These are phyloP conservation scores for Pseudocercospora crystallina DNA, from an alignment of 2,329 filamentous ascomycete species.

Conservation along the genomic window DNA sequence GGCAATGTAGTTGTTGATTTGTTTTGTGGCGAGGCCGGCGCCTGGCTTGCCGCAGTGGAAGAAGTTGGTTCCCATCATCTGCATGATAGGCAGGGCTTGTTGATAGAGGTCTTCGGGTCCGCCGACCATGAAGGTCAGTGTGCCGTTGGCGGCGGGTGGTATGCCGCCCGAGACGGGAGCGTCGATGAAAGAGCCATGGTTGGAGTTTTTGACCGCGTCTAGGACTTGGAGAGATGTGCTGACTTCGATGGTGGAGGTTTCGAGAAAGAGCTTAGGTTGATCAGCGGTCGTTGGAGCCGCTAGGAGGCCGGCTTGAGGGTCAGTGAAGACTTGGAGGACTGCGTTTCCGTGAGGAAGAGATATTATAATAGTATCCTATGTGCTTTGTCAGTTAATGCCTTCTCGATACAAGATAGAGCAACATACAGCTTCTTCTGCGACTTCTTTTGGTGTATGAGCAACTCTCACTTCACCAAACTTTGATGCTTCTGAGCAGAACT, in stretches of 20 bases:
- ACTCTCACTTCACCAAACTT: constrained; percentile 4
- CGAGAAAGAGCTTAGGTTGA: constrained; percentile 20
- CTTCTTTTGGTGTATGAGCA: constrained; percentile 8
- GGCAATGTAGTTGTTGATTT: constrained; percentile 59
- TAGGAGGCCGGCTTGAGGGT: constrained; percentile 35
- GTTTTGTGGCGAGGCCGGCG: constrained; percentile 33
- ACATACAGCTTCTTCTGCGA: constrained; percentile 9
- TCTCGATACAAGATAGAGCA: background rate
- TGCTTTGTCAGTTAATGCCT: background rate
- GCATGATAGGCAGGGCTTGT: constrained; percentile 13
- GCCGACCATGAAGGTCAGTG: constrained; percentile 42
- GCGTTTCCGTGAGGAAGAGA: constrained; percentile 8
- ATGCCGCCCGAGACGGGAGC: constrained; percentile 41
- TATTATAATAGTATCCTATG: constrained; percentile 8
- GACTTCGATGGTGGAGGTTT: constrained; percentile 26
- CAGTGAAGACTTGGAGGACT: constrained; percentile 38
- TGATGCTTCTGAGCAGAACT: constrained; percentile 3
- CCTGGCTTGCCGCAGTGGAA: constrained; percentile 34
- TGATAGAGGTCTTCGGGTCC: constrained; percentile 16
- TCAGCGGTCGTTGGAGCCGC: constrained; percentile 21
- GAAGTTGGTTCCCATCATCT: constrained; percentile 30
- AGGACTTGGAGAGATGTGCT: constrained; percentile 18
- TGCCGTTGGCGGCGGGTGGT: constrained; percentile 37
- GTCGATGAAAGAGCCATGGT: constrained; percentile 32
- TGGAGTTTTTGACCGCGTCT: constrained; percentile 9